Conservation (phyloP, 2,329 filamentous ascomycete species). For the Fusarium sp. region DNA sequence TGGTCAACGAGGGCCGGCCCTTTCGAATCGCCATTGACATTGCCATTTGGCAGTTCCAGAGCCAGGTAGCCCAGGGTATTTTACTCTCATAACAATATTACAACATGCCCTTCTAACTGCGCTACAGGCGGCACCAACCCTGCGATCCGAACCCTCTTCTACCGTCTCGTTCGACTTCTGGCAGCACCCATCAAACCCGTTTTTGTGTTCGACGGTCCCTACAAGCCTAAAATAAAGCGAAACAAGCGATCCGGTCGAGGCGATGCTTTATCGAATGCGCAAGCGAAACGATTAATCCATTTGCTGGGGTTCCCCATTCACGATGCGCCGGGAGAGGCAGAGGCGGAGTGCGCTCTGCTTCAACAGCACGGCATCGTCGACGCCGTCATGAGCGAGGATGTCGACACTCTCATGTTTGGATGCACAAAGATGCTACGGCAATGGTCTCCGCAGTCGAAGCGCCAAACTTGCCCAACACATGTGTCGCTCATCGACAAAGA, state of each 20-base stretch:
- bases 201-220: conserved; percentile 89
- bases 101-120: conserved; percentile 10
- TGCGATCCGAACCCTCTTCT: conserved; percentile 91
- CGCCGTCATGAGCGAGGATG: conserved; percentile 94
- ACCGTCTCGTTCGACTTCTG: conserved; percentile 83
- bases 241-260: conserved; percentile 78
- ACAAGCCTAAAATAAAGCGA: conserved; percentile 88
- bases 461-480: conserved; percentile 81
- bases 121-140: conserved; percentile 82
- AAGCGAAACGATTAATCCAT: conserved; percentile 85
- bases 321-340: conserved; percentile 92
- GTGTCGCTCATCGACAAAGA: conserved; percentile 81
- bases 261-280: conserved; percentile 74
- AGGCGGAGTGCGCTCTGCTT: conserved; percentile 92
- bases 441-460: conserved; percentile 79
- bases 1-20: conserved; percentile 76
- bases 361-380: conserved; percentile 87
- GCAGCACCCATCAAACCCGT: conserved; percentile 83
- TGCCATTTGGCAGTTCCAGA: conserved; percentile 97
- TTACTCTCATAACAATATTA: background rate
- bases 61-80: conserved; percentile 79
- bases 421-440: conserved; percentile 82
- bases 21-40: conserved; percentile 92
- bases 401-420: conserved; percentile 98
- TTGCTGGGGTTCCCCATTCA: conserved; percentile 88